Evolutionary conservation across 1,139 yeast genomes (phyloP).

Genomic region (Kluyveromyces marxianus): DNA sequence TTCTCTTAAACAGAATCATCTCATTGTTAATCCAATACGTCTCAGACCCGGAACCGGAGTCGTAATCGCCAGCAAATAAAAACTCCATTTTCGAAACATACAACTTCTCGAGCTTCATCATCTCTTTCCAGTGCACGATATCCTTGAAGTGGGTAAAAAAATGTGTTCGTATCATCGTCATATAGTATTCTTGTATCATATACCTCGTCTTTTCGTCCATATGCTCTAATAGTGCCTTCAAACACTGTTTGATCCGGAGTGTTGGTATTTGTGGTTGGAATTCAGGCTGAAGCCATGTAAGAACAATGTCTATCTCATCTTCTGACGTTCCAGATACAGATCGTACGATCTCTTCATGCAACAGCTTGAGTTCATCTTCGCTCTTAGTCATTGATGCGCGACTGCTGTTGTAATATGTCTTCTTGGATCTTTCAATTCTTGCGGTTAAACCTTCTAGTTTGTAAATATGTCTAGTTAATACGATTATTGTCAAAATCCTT

Average conservation of each 20-base stretch:
- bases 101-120: constrained; percentile 18
- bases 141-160: constrained; percentile 15
- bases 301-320: constrained; percentile 22
- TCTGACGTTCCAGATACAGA: constrained; percentile 4
- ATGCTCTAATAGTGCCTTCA: constrained; percentile 13
- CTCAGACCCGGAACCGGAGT: neutral
- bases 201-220: constrained; percentile 7
- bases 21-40: constrained; percentile 8
- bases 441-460: too few species aligned
- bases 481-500: too few species aligned
- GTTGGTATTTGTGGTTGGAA: constrained; percentile 20
- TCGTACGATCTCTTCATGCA: constrained; percentile 3
- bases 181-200: constrained; percentile 16
- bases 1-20: constrained; percentile 20
- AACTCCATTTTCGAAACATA: constrained; percentile 8
- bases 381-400: neutral
- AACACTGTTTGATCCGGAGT: constrained; percentile 19
- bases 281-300: constrained; percentile 24
- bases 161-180: constrained; percentile 17
- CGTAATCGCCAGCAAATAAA: neutral
- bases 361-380: constrained; percentile 3
- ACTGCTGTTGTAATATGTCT: too few species aligned
- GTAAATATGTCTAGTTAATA: too few species aligned
- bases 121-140: constrained; percentile 17
- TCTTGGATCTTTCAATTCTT: too few species aligned